phyloP scores from a whole-genome alignment of 768 basidiomycete species.

The Hericium rajendrae region DNA sequence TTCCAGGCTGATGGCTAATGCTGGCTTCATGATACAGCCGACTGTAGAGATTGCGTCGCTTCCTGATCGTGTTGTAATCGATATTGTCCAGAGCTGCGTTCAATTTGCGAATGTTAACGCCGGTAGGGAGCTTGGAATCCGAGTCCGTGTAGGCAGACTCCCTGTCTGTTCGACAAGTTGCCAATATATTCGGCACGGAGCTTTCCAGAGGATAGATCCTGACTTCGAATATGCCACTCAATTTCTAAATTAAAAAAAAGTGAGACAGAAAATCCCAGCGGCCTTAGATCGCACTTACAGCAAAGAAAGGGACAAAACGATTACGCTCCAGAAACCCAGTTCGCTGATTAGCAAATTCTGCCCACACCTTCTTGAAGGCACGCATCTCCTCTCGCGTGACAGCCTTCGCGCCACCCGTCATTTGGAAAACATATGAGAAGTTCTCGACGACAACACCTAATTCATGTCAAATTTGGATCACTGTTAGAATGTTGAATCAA shows the following conservation, averaged over 20 bases:
- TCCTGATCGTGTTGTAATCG: conserved; percentile 53
- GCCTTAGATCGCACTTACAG: conserved; percentile 40
- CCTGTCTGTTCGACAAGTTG: conserved; percentile 32
- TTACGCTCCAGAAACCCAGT: conserved; percentile 69
- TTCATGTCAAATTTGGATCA: not conserved
- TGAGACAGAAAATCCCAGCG: not conserved
- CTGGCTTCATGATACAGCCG: conserved; percentile 82
- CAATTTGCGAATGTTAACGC: conserved; percentile 58
- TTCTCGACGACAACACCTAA: conserved; percentile 87
- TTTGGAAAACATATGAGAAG: conserved; percentile 92
- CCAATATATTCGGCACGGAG: conserved; percentile 50
- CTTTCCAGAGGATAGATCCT: conserved; percentile 71
- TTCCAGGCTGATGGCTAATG: conserved; percentile 57
- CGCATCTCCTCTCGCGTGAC: conserved; percentile 90
- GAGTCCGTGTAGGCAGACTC: conserved; percentile 24
- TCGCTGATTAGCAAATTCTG: conserved; percentile 66
- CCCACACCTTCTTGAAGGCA: conserved; percentile 91
- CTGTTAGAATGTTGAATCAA: not conserved
- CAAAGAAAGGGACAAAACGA: conserved; percentile 71
- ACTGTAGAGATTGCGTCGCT: conserved; percentile 60
- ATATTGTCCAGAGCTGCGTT: conserved; percentile 49
- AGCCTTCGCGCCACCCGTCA: conserved; percentile 68
- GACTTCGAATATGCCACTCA: conserved; percentile 83
- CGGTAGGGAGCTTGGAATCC: conserved; percentile 30
- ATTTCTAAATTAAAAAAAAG: conserved; percentile 40